These are phyloP conservation scores for Neonectria hederae DNA, from an alignment of 2,329 filamentous ascomycete genomes.

Conservation along the genomic window DNA sequence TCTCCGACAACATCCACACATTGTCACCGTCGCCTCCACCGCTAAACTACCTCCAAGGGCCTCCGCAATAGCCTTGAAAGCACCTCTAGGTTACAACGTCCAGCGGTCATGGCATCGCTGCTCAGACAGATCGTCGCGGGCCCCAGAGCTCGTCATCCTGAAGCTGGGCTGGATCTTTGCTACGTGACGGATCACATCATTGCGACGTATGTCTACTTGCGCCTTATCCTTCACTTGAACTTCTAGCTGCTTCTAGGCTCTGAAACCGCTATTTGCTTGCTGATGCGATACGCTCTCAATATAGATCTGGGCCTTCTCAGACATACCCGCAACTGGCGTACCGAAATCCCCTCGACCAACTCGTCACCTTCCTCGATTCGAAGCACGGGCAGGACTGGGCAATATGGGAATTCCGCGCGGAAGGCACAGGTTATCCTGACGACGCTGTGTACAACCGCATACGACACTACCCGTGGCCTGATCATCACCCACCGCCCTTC, in stretches of 20 bases:
- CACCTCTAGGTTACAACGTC: neutral
- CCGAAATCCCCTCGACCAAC: conserved; percentile 87
- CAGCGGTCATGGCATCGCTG: conserved; percentile 70
- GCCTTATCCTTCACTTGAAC: neutral
- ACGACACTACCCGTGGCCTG: conserved; percentile 93
- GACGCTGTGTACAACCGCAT: conserved; percentile 86
- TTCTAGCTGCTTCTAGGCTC: neutral
- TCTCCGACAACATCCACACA: neutral
- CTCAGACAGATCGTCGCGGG: conserved; percentile 92
- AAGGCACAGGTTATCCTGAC: conserved; percentile 96
- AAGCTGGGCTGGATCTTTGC: conserved; percentile 91
- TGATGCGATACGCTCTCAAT: conserved; percentile 34
- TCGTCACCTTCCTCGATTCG: conserved; percentile 87
- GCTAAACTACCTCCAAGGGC: neutral
- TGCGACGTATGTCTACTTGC: conserved; percentile 58
- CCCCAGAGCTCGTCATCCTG: conserved; percentile 82
- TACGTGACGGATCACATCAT: conserved; percentile 89
- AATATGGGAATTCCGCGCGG: conserved; percentile 97
- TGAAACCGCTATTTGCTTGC: conserved; percentile 4
- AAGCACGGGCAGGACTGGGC: conserved; percentile 88
- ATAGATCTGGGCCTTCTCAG: conserved; percentile 86
- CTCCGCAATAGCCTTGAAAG: neutral
- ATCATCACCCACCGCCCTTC: conserved; percentile 97
- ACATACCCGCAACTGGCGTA: conserved; percentile 93
- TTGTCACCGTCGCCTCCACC: neutral